Base-by-base conservation (phyloP, 352 stramenopile genomes). In the Globisporangium carolinianum region DNA sequence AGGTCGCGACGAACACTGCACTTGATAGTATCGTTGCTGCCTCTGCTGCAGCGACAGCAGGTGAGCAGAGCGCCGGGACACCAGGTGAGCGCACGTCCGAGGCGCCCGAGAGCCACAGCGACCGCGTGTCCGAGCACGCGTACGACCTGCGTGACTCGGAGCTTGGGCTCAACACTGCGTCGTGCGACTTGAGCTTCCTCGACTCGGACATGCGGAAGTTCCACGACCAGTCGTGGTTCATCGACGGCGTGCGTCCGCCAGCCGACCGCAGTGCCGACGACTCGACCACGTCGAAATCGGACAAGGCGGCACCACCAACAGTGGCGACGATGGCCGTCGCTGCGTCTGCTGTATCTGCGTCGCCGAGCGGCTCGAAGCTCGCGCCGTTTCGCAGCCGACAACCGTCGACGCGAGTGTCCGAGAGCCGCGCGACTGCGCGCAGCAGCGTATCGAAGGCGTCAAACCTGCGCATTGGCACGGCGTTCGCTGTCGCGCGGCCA, bases 171-270 rank as follows among this genome's bases (percentile, higher is more conserved):
- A 76, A 89, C 57, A 84, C 79, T 4, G 68, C 72, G 10, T 65
- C 66, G 24, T 87, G 79, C 45, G 79, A 89, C 62, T 73, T 67
- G 46, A 77, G 71, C 57, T 83, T 80, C 49, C 55, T 89, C 37
- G 79, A 87, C 56, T 71, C 68, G 3, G 76, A 87, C 41, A 89
- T 89, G 79, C 79, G 79, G 8, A 69, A 83, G 51, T 89, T 89
- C 67, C 76, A 89, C 47, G 77, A 80, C 7, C 67, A 86, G 43
- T 75, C 69, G n/a, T 55, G 76, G 41, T 75, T 79, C 45, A 63
- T 82, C 61, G 58, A 57, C 32, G 47, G 58, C 24, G 55, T 18
- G 10, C 57, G n/a, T 1, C 32, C 37, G 41, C 39, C 42, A n/a
- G 14, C 45, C 7, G 57, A 57, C 9, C 3, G 17, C 45, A 2